A percentile compares a stretch with the other conserved stretches of the same genome.
These are phyloP conservation scores for Phytopythium sindhum DNA, from an alignment of 352 stramenopile genomes.

Conservation along the genomic window DNA sequence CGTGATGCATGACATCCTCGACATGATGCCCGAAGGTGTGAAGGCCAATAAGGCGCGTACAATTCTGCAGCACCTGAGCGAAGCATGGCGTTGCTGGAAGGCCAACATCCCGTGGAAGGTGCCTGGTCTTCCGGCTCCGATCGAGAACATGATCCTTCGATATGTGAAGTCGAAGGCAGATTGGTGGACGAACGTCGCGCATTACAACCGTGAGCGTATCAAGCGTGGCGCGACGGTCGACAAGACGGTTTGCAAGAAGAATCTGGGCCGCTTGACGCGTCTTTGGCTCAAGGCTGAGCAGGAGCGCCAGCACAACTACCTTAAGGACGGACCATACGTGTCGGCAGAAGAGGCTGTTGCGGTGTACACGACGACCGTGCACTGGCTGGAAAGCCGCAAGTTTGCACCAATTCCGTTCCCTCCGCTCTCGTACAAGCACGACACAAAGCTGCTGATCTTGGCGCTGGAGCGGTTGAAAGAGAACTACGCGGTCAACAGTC, in stretches of 20 bases:
- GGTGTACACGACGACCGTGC: constrained; percentile 99
- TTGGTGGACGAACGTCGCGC: constrained; percentile 98
- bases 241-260: constrained; percentile 99
- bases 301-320: constrained; percentile 99
- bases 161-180: constrained; percentile 99
- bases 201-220: constrained; percentile 99
- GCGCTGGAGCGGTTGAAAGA: constrained; percentile 99
- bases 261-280: constrained; percentile 97
- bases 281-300: constrained; percentile 99
- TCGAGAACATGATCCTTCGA: constrained; percentile 99
- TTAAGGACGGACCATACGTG: constrained; percentile 99
- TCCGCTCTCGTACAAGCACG: constrained; percentile 99
- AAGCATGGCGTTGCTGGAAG: constrained; percentile 99
- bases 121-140: constrained; percentile 97
- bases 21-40: constrained; percentile 99
- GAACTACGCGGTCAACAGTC: constrained; percentile 96
- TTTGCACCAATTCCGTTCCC: constrained; percentile 99
- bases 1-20: constrained; percentile 99
- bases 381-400: constrained; percentile 99
- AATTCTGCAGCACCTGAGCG: constrained; percentile 98
- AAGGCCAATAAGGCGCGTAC: constrained; percentile 99
- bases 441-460: constrained; percentile 99
- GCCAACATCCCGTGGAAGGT: constrained; percentile 99
- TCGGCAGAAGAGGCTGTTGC: constrained; percentile 98
- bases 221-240: constrained; percentile 99